Evolutionary conservation across 495 filamentous ascomycete genomes (phyloP).

Genomic region (Daldinia concentrica): DNA sequence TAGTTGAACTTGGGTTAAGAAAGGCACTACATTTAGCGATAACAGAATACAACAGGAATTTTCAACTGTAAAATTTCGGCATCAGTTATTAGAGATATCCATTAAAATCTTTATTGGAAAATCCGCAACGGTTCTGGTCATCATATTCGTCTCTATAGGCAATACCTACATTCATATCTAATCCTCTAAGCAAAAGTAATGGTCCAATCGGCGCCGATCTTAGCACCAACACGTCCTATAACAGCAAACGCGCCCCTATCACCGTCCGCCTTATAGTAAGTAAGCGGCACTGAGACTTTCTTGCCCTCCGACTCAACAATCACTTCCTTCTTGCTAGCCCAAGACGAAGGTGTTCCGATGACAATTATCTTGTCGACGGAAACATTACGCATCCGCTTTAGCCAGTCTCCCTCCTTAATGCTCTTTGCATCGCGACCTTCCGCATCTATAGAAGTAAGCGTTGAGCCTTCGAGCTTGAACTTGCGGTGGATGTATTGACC

Average conservation of each 20-base stretch:
- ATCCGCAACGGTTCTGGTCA: not conserved
- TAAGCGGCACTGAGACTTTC: constrained; percentile 65
- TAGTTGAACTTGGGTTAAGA: not conserved
- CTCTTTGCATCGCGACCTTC: constrained; percentile 63
- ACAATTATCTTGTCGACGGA: constrained; percentile 83
- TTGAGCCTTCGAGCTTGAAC: constrained; percentile 68
- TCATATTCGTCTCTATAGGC: constrained; percentile 26
- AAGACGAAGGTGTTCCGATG: constrained; percentile 76
- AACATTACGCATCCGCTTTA: constrained; percentile 79
- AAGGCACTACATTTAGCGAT: too few relatives aligned
- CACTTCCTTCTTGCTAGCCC: constrained; percentile 74
- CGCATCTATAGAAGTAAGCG: constrained; percentile 60
- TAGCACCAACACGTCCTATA: constrained; percentile 78
- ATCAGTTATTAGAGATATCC: too few relatives aligned
- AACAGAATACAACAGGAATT: too few relatives aligned
- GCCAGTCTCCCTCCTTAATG: constrained; percentile 74
- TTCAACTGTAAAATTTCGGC: too few relatives aligned
- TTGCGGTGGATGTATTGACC: constrained; percentile 87
- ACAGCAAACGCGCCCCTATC: constrained; percentile 81
- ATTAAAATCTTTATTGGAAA: too few relatives aligned
- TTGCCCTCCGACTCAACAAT: constrained; percentile 74
- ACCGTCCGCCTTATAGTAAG: constrained; percentile 65
- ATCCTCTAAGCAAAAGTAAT: constrained; percentile 60
- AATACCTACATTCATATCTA: not conserved
- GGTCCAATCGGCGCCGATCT: constrained; percentile 83